A percentile compares a stretch with the other conserved stretches of the same genome.
Evolutionary conservation across 2,329 filamentous ascomycete species (phyloP).

Genomic region (Paraphaeosphaeria minitans): DNA sequence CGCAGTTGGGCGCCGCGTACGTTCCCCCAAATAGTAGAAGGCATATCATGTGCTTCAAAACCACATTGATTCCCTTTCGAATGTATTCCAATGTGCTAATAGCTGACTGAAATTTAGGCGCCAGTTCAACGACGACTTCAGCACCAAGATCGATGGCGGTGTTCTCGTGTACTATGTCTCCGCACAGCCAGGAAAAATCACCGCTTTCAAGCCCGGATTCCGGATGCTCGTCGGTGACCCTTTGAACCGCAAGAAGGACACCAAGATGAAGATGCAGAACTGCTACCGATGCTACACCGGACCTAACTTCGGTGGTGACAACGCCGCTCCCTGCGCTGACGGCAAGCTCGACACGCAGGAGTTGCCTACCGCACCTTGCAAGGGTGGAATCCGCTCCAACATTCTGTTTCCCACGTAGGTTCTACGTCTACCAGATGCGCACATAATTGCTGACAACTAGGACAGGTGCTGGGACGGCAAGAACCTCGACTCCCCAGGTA

Average conservation of each 20-base stretch:
- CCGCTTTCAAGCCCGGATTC: conserved; percentile 43
- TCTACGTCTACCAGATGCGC: background rate
- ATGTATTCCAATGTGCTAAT: no score
- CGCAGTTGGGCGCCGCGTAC: conserved; percentile 17
- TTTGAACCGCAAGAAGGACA: conserved; percentile 18
- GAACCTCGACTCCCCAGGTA: conserved; percentile 51
- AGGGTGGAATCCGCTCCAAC: conserved; percentile 30
- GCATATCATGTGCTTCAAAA: background rate
- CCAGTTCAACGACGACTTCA: conserved; percentile 33
- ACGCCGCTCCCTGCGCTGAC: conserved; percentile 31
- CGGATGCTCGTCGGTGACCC: conserved; percentile 53
- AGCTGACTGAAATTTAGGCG: conserved; percentile 2
- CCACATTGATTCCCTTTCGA: background rate
- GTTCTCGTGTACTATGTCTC: conserved; percentile 35
- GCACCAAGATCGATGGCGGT: conserved; percentile 29
- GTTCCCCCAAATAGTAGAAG: background rate
- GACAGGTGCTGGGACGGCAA: conserved; percentile 50
- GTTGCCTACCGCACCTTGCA: conserved; percentile 21
- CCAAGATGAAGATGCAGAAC: conserved; percentile 38
- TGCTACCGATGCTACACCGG: conserved; percentile 53
- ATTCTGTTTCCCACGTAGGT: conserved; percentile 29
- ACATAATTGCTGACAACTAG: background rate
- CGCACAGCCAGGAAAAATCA: conserved; percentile 25
- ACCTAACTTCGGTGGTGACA: conserved; percentile 51
- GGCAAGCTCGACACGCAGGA: conserved; percentile 20